Evolutionary conservation across 129 eudicot species (phyloP).

Genomic region (Flaveria sonorensis): DNA sequence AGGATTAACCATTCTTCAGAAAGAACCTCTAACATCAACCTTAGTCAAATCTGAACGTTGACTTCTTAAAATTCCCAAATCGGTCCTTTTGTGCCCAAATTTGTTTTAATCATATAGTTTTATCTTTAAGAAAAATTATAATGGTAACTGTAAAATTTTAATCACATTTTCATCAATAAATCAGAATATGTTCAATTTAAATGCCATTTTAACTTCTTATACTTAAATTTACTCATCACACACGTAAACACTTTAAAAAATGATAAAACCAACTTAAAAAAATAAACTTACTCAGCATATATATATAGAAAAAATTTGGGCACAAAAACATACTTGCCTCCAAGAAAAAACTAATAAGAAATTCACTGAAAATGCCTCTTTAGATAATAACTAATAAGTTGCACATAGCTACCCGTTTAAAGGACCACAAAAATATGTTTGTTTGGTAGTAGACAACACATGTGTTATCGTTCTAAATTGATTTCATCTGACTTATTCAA

Average conservation of each 20-base stretch:
- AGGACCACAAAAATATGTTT: background rate
- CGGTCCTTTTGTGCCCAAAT: background rate
- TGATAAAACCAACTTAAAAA: background rate
- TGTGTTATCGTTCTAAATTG: background rate
- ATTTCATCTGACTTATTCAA: background rate
- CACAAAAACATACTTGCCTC: too few relatives aligned
- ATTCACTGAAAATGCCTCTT: background rate
- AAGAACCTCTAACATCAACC: background rate
- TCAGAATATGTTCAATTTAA: background rate
- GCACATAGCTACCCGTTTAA: background rate
- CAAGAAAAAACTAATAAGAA: too few relatives aligned
- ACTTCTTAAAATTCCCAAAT: background rate
- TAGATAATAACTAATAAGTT: background rate
- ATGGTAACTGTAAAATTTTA: background rate
- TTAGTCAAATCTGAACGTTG: conserved; percentile 11
- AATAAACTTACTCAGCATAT: background rate
- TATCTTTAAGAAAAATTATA: background rate
- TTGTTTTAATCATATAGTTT: background rate
- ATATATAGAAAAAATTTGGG: background rate
- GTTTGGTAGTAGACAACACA: background rate
- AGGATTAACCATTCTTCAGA: background rate
- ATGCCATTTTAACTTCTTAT: background rate
- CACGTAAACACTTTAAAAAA: too few relatives aligned
- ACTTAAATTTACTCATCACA: background rate
- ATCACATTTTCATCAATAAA: background rate